Conservation (phyloP, 2,329 filamentous ascomycete genomes). For the Pseudogymnoascus sp. region DNA sequence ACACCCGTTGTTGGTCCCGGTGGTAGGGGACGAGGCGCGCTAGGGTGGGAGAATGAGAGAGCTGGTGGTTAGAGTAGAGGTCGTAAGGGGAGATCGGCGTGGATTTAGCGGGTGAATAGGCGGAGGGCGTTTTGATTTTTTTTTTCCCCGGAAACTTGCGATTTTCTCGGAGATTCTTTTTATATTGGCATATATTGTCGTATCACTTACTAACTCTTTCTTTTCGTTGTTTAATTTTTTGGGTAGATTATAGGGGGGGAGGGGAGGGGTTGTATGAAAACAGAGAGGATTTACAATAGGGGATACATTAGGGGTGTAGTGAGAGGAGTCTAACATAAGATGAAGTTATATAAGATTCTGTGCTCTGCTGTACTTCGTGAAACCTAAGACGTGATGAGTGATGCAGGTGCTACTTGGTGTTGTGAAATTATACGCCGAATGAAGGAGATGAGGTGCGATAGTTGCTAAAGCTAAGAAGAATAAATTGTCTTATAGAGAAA, state of each 20-base stretch:
- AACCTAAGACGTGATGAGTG: neutral
- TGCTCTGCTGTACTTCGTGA: neutral
- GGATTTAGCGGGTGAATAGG: neutral
- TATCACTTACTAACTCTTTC: neutral
- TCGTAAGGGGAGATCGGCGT: neutral
- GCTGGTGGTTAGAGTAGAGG: neutral
- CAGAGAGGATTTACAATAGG: neutral
- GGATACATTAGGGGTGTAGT: neutral
- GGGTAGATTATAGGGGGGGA: neutral
- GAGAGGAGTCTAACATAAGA: neutral
- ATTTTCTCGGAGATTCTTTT: neutral
- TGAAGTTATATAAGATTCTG: neutral
- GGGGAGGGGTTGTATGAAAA: neutral
- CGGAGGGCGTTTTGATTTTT: neutral
- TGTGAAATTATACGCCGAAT: no score
- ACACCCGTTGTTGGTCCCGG: neutral
- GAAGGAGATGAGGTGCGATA: no score
- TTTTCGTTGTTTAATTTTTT: neutral
- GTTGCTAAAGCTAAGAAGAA: neutral
- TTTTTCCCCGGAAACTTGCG: neutral
- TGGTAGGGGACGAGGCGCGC: neutral
- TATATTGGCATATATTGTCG: neutral
- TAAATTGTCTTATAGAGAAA: neutral
- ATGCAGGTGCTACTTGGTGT: neutral
- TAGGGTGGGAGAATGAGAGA: neutral